phyloP scores from a whole-genome alignment of 257 asterid species.

The Agastache rugosa region DNA sequence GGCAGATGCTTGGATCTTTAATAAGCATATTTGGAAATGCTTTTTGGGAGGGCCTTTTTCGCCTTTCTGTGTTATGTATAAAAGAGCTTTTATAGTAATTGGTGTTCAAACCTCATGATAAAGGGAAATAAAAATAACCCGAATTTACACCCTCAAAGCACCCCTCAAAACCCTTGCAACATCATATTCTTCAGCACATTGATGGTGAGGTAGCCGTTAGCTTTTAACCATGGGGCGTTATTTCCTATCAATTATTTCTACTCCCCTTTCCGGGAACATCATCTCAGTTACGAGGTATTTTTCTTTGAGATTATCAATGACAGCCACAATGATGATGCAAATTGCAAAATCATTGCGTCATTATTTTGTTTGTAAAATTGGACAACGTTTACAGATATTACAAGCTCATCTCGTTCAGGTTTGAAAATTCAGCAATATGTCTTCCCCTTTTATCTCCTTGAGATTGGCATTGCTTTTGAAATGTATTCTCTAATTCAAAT shows the following conservation, averaged over 20 bases:
- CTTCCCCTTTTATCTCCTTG: not conserved
- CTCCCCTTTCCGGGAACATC: not conserved
- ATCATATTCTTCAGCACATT: not conserved
- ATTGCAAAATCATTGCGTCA: not conserved
- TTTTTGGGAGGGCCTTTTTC: not conserved
- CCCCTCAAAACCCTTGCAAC: not conserved
- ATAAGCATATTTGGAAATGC: not conserved
- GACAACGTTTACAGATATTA: not conserved
- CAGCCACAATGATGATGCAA: not conserved
- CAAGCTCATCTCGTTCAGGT: not conserved
- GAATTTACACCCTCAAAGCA: not conserved
- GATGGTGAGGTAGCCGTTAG: not conserved
- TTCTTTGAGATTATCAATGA: not conserved
- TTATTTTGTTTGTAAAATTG: not conserved
- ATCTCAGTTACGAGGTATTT: not conserved
- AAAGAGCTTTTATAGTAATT: not conserved
- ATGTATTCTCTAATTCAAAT: not conserved
- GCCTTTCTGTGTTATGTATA: not conserved
- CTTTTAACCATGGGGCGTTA: not conserved
- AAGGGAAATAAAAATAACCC: not conserved
- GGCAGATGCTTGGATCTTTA: slow-evolving; percentile 12
- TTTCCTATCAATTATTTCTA: not conserved
- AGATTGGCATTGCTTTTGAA: not conserved
- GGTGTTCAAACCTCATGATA: not conserved
- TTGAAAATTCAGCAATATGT: not conserved